Evolutionary conservation across 2,329 filamentous ascomycete species (phyloP), one percentile per base, ranked within the genome.

Genomic region (Endoconidiophora laricicola): DNA sequence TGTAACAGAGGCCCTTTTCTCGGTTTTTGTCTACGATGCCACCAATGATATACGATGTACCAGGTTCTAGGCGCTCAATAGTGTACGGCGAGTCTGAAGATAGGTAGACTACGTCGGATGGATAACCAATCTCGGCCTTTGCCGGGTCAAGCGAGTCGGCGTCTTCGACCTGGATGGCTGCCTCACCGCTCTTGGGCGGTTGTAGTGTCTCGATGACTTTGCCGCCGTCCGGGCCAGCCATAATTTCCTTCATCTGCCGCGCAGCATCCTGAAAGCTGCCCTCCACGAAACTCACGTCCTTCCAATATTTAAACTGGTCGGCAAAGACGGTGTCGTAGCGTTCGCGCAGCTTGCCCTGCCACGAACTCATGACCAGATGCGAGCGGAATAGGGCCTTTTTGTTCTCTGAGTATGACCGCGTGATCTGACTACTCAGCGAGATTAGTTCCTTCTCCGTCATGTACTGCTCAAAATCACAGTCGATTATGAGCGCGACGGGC

Each of bases 21-120:
- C 91, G 77, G 65, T 98, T 98, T 66, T 88, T 88, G 67, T 98
- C 91, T 23, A 98, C 91, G 36, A 98, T 71, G 0, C 90, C 91
- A 36, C 91, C 91, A 50, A 98, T 83, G 55, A 98, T 82, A 63
- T 98, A 98, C 52, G 79, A 90, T 54, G 82, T 87, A 65, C 91
- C 82, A 0, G 88, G 86, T 62, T 88, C 86, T 41, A 98, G 74
- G 41, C 83, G 76, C 4, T 82, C 80, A 26, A 98, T 72, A 0
- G 83, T 90, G 57, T 94, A 73, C 0, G 83, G 79, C n/a, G 86
- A 93, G 63, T 98, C 91, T 14, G 87, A 87, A 6, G 86, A 86
- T 3, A 98, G 76, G 61, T 98, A 98, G 52, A 98, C 76, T 5
- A 95, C 71, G 14, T 50, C 44, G 4, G 48, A 45, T 44, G 69